Conservation (phyloP, 139 green algal genomes). For the Dunaliella primolecta region DNA sequence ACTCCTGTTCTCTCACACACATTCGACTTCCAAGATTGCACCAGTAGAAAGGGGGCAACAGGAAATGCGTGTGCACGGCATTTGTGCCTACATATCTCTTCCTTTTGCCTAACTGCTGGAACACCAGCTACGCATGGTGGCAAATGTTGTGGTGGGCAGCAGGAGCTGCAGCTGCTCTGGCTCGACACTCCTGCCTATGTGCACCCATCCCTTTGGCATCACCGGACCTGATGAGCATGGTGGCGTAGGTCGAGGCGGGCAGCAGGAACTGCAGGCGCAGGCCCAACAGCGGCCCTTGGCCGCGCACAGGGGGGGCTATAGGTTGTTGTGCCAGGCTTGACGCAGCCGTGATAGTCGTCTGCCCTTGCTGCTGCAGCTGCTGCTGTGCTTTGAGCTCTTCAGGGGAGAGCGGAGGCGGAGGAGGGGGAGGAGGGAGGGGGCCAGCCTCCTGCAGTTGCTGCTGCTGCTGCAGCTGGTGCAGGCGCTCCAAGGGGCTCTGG, state of each 20-base stretch:
- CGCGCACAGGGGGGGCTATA: conserved; percentile 2
- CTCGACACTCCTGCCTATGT: too few species aligned
- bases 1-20: too few species aligned
- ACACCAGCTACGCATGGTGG: not conserved
- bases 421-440: not conserved
- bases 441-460: too few species aligned
- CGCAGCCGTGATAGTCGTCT: too few species aligned
- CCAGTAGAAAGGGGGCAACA: too few species aligned
- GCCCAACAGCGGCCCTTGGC: conserved; percentile 36
- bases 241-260: conserved; percentile 84
- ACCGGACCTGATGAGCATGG: conserved; percentile 77
- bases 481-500: conserved; percentile 45
- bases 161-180: not conserved
- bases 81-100: too few species aligned
- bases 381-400: conserved; percentile 11
- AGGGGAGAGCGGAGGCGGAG: not conserved
- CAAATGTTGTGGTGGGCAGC: not conserved
- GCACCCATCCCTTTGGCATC: too few species aligned
- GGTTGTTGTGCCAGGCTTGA: too few species aligned
- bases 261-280: conserved; percentile 77
- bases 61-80: too few species aligned
- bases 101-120: too few species aligned
- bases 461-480: conserved; percentile 4
- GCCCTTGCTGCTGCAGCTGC: not conserved
- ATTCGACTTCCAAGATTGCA: too few species aligned